Evolutionary conservation across 306 rosid species (phyloP).

Genomic region (Delonix regia): DNA sequence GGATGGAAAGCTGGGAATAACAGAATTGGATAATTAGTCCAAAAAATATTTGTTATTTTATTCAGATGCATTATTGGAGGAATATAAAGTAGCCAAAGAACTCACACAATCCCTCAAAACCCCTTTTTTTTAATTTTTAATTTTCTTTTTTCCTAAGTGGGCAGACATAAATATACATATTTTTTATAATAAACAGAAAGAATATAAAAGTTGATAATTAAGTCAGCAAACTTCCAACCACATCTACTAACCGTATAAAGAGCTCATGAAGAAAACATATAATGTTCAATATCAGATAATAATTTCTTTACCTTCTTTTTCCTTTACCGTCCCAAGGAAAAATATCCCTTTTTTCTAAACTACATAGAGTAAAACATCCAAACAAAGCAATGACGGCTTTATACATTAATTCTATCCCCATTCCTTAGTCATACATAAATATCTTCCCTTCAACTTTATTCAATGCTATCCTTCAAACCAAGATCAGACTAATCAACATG

Average conservation of each 20-base stretch:
- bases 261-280: background rate
- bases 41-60: background rate
- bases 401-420: too few relatives aligned
- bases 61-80: background rate
- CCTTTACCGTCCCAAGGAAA: background rate
- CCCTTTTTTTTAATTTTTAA: background rate
- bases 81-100: conserved; percentile 20
- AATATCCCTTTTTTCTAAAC: background rate
- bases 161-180: background rate
- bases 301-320: conserved; percentile 5
- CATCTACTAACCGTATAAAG: background rate
- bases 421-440: too few relatives aligned
- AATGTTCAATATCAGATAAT: background rate
- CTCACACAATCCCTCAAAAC: background rate
- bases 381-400: too few relatives aligned
- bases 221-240: background rate
- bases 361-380: too few relatives aligned
- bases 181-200: background rate
- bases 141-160: background rate
- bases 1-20: background rate
- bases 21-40: background rate
- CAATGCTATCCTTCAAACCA: too few relatives aligned
- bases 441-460: too few relatives aligned
- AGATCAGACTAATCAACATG: too few relatives aligned
- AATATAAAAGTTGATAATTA: background rate